These are phyloP conservation scores for Pulveroboletus sp. DNA, from an alignment of 768 basidiomycete genomes.

Conservation along the genomic window DNA sequence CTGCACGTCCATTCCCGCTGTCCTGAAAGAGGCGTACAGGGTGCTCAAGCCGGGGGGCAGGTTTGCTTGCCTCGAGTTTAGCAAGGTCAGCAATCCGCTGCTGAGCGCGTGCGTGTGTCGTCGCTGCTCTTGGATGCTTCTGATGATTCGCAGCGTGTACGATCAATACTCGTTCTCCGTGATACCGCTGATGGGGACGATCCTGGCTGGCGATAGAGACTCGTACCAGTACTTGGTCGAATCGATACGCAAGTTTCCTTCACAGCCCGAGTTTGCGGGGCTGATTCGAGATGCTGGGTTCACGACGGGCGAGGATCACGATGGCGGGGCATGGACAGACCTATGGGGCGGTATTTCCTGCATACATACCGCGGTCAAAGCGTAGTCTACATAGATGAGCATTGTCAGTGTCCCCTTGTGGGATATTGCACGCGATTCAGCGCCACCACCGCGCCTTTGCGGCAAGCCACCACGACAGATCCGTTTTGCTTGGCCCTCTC, in stretches of 20 bases:
- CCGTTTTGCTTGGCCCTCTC: slow-evolving; percentile 3
- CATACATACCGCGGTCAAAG: slow-evolving; percentile 81
- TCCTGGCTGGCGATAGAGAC: slow-evolving; percentile 90
- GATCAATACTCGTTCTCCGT: slow-evolving; percentile 95
- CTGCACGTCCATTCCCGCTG: slow-evolving; percentile 88
- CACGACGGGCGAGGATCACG: slow-evolving; percentile 62
- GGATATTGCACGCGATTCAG: slow-evolving; percentile 9
- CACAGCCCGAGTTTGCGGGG: slow-evolving; percentile 80
- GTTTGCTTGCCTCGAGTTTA: slow-evolving; percentile 96
- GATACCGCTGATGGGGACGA: slow-evolving; percentile 93
- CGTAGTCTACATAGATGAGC: slow-evolving; percentile 36
- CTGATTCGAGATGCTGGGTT: slow-evolving; percentile 91
- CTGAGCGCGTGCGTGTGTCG: slow-evolving; percentile 68
- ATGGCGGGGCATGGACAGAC: slow-evolving; percentile 84
- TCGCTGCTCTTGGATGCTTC: background rate
- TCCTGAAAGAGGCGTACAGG: slow-evolving; percentile 84
- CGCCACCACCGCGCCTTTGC: slow-evolving; percentile 31
- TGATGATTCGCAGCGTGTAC: slow-evolving; percentile 60
- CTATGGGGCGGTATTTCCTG: slow-evolving; percentile 87
- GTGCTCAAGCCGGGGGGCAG: slow-evolving; percentile 95
- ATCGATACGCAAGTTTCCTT: slow-evolving; percentile 92
- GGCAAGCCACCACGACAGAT: slow-evolving; percentile 14
- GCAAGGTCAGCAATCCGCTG: slow-evolving; percentile 85
- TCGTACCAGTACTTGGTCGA: slow-evolving; percentile 99
- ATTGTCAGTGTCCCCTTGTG: background rate